Percentiles rank a stretch among this genome's conserved stretches.
These are phyloP conservation scores for Coniferiporia weirii DNA, from an alignment of 1,284 basidiomycete genomes.

Conservation along the genomic window DNA sequence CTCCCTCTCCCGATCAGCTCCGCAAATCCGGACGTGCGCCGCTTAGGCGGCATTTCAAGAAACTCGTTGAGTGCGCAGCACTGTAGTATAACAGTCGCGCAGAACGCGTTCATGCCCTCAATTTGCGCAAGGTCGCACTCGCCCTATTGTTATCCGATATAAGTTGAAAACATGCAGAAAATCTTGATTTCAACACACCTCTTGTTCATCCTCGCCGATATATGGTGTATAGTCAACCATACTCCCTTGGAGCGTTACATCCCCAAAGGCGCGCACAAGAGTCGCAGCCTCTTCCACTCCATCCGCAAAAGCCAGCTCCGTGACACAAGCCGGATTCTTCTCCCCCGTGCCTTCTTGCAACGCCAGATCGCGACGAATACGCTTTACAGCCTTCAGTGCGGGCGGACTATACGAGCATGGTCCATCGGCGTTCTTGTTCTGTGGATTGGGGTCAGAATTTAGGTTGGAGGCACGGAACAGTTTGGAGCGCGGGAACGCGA, in stretches of 20 bases:
- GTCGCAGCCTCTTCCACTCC: slow-evolving; percentile 51
- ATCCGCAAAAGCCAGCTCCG: slow-evolving; percentile 57
- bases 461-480: slow-evolving; percentile 22
- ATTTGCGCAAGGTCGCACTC: slow-evolving; percentile 48
- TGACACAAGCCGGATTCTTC: slow-evolving; percentile 41
- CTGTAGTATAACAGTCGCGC: slow-evolving; percentile 54
- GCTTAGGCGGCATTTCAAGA: slow-evolving; percentile 43
- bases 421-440: slow-evolving; percentile 16
- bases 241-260: slow-evolving; percentile 32
- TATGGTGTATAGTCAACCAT: slow-evolving; percentile 9
- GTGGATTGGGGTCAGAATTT: slow-evolving; percentile 27
- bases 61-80: slow-evolving; percentile 51
- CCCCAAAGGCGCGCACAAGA: slow-evolving; percentile 50
- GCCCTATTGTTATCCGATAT: slow-evolving; percentile 36
- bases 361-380: slow-evolving; percentile 50
- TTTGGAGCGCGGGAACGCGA: slow-evolving; percentile 51
- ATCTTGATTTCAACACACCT: slow-evolving; percentile 35
- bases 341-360: slow-evolving; percentile 42
- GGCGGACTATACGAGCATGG: slow-evolving; percentile 48
- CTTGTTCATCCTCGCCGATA: slow-evolving; percentile 38
- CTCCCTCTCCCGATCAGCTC: slow-evolving; percentile 44
- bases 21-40: slow-evolving; percentile 42
- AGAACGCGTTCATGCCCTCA: slow-evolving; percentile 62
- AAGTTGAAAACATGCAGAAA: neutral
- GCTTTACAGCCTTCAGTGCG: slow-evolving; percentile 58